A percentile compares a stretch with the other conserved stretches of the same genome.
Evolutionary conservation across 2,329 filamentous ascomycete genomes (phyloP).

Genomic region (Pseudogymnoascus sp.): DNA sequence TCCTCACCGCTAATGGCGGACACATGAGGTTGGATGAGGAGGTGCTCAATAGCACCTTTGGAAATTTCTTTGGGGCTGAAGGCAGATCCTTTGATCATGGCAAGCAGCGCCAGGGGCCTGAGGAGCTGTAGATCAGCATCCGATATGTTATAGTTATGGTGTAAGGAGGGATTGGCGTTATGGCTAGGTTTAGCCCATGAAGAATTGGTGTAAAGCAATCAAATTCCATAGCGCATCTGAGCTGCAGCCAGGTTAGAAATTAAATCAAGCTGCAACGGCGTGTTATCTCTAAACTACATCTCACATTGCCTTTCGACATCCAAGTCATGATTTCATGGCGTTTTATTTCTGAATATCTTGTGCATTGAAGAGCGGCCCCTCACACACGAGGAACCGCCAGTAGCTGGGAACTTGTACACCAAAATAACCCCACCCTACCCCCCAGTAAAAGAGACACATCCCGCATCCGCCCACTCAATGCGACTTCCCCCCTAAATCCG

Average conservation of each 20-base stretch:
- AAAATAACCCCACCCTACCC: not conserved
- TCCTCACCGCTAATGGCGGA: constrained; percentile 61
- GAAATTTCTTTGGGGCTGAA: constrained; percentile 35
- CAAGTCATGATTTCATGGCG: not conserved
- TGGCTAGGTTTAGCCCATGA: not conserved
- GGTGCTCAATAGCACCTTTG: constrained; percentile 40
- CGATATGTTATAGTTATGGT: not conserved
- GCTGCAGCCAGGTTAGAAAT: not conserved
- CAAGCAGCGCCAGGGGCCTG: constrained; percentile 1
- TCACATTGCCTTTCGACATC: not conserved
- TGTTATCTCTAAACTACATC: not conserved
- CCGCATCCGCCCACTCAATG: not conserved
- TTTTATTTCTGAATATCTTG: constrained; percentile 6
- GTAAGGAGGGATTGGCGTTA: not conserved
- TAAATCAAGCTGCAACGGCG: not conserved
- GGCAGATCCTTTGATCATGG: constrained; percentile 13
- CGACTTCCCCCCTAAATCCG: not conserved
- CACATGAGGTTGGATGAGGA: constrained; percentile 76
- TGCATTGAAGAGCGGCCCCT: not conserved
- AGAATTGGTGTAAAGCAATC: not conserved
- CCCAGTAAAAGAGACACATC: not conserved
- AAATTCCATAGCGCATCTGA: not conserved
- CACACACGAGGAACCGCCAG: not conserved
- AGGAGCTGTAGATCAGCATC: not conserved
- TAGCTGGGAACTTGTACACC: constrained; percentile 2